phyloP scores from a whole-genome alignment of 768 basidiomycete species.

The Agrocybe chaxingu region DNA sequence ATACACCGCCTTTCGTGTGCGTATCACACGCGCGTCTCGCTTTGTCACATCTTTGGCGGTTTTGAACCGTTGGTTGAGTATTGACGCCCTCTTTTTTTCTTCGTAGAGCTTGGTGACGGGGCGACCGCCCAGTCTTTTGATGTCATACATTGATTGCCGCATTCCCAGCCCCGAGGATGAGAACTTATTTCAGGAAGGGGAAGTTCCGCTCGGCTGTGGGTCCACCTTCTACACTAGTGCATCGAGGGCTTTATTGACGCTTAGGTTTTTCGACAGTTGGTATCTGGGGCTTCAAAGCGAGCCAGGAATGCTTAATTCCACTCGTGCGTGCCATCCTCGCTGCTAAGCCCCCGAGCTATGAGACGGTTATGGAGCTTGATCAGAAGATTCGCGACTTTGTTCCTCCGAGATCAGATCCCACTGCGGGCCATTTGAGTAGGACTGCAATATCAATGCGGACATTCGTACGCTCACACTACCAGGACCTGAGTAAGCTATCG shows the following conservation, averaged over 20 bases:
- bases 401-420: conserved; percentile 19
- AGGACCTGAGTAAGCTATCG: conserved; percentile 37
- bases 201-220: conserved; percentile 44
- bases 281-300: conserved; percentile 42
- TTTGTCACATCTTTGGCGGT: neutral
- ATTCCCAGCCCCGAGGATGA: conserved; percentile 47
- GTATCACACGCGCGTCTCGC: neutral
- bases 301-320: conserved; percentile 38
- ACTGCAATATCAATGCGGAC: conserved; percentile 38
- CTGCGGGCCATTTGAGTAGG: conserved; percentile 21
- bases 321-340: conserved; percentile 38
- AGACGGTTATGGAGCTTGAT: conserved; percentile 46
- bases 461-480: conserved; percentile 41
- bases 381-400: conserved; percentile 40
- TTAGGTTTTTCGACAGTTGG: conserved; percentile 32
- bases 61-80: neutral
- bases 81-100: neutral
- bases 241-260: conserved; percentile 1
- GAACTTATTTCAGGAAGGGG: conserved; percentile 36
- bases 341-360: conserved; percentile 42
- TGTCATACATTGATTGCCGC: conserved; percentile 41
- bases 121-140: conserved; percentile 42
- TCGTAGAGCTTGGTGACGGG: conserved; percentile 44
- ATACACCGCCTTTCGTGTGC: no score
- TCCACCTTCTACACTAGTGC: conserved; percentile 6